These are phyloP conservation scores for Fusarium napiforme DNA, from an alignment of 2,329 filamentous ascomycete genomes.

Conservation along the genomic window DNA sequence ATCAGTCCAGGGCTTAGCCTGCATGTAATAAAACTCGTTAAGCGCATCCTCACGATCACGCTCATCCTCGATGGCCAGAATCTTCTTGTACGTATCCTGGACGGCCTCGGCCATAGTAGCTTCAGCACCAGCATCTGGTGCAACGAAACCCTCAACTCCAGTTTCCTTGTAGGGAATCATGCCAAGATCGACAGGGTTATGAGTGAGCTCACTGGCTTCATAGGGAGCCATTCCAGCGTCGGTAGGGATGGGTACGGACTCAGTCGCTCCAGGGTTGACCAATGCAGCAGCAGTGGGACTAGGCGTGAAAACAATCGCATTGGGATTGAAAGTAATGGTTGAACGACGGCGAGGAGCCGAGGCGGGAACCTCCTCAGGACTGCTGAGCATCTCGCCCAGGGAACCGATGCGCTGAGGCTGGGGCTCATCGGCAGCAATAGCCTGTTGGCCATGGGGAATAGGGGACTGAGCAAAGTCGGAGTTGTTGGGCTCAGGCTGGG, in stretches of 20 bases:
- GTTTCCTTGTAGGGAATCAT: neutral
- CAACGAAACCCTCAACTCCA: neutral
- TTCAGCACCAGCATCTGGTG: neutral
- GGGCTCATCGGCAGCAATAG: neutral
- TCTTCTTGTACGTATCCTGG: too few relatives aligned
- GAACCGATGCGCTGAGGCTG: neutral
- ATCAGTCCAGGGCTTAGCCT: neutral
- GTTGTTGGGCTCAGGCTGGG: accelerated
- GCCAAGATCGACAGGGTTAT: neutral
- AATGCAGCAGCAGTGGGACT: neutral
- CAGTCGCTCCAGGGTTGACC: neutral
- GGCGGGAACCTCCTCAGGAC: neutral
- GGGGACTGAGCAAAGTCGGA: neutral
- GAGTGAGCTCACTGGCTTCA: neutral
- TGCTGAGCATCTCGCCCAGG: neutral
- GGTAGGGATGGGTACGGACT: neutral
- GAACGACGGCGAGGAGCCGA: neutral
- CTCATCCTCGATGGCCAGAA: neutral
- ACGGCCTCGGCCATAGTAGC: neutral
- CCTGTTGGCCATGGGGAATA: too few relatives aligned
- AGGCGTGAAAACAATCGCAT: neutral
- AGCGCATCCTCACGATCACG: neutral
- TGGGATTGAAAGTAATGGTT: neutral
- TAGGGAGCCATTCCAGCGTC: neutral
- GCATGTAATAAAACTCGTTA: neutral